Evolutionary conservation across 768 basidiomycete genomes (phyloP).

Genomic region (Auricularia heimuer): DNA sequence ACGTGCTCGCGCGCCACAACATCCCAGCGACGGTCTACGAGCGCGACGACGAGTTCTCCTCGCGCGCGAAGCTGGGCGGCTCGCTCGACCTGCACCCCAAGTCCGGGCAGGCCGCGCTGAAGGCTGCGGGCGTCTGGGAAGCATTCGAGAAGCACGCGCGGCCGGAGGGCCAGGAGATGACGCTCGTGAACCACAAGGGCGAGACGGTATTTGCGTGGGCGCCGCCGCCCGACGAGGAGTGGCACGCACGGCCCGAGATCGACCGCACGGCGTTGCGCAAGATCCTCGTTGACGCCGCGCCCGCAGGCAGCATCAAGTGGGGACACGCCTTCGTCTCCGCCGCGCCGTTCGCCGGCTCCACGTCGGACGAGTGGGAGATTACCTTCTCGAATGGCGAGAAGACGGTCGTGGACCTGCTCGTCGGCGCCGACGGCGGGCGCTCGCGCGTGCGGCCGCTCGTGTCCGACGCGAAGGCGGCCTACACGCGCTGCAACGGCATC

Average conservation of each 20-base stretch:
- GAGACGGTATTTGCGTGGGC: not conserved
- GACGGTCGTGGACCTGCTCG: constrained; percentile 6
- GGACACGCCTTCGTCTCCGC: constrained; percentile 2
- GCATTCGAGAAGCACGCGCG: constrained; percentile 14
- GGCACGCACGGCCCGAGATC: not conserved
- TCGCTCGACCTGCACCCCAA: constrained; percentile 20
- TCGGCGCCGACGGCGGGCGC: constrained; percentile 21
- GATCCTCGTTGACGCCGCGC: constrained; percentile 12
- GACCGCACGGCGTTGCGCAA: constrained; percentile 4
- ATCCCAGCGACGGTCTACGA: constrained; percentile 17
- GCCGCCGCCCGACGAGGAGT: not conserved
- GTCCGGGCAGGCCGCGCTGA: constrained; percentile 16
- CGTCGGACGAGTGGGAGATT: not conserved
- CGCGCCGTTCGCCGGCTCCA: not conserved
- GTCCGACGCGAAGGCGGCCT: constrained; percentile 10
- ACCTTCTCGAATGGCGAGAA: not conserved
- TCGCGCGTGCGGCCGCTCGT: constrained; percentile 16
- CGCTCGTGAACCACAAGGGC: constrained; percentile 11
- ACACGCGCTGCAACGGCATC: constrained; percentile 15
- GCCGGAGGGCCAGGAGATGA: constrained; percentile 15
- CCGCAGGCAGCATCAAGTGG: constrained; percentile 7
- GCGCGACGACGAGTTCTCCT: constrained; percentile 10
- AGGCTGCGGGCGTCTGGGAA: constrained; percentile 14
- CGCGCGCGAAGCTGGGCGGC: constrained; percentile 15
- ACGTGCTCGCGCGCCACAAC: constrained; percentile 16